These are phyloP conservation scores for Glonium stellatum DNA, from an alignment of 495 filamentous ascomycete species.

Conservation along the genomic window DNA sequence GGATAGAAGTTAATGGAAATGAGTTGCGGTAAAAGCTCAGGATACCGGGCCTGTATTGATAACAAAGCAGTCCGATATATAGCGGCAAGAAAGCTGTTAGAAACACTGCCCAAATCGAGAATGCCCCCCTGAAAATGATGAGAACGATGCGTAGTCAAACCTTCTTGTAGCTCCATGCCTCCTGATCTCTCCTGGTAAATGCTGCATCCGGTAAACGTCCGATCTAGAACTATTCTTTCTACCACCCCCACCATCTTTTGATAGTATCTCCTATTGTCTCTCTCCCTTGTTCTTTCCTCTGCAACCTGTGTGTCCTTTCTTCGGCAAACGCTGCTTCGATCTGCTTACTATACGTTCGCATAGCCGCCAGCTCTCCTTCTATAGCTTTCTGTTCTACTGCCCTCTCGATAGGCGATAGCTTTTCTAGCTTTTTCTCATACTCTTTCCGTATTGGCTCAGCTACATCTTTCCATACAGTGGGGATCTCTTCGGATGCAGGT, in stretches of 20 bases:
- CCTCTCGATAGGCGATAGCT: conserved; percentile 25
- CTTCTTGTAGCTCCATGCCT: too few species aligned
- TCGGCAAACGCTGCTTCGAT: conserved; percentile 26
- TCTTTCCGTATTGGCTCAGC: conserved; percentile 24
- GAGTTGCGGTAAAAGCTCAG: too few species aligned
- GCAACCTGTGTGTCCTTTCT: conserved; percentile 28
- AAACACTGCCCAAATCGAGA: too few species aligned
- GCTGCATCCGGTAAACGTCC: background rate
- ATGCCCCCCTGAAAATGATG: too few species aligned
- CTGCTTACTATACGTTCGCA: conserved; percentile 25
- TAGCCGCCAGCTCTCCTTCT: conserved; percentile 29
- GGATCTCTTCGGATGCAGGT: conserved; percentile 7
- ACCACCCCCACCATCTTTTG: conserved; percentile 35
- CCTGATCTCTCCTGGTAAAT: too few species aligned
- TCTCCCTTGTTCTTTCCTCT: conserved; percentile 32
- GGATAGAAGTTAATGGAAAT: too few species aligned
- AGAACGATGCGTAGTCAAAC: too few species aligned
- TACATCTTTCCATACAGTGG: conserved; percentile 18
- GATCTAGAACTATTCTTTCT: background rate
- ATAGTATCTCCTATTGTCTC: conserved; percentile 36
- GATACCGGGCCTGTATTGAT: too few species aligned
- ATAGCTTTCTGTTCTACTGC: conserved; percentile 34
- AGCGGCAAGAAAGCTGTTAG: too few species aligned
- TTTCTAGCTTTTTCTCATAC: conserved; percentile 29
- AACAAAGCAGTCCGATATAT: too few species aligned